Evolutionary conservation across 805 yeast genomes (phyloP), one percentile per base, ranked within the genome.

Genomic region (Metschnikowia arizonensis): DNA sequence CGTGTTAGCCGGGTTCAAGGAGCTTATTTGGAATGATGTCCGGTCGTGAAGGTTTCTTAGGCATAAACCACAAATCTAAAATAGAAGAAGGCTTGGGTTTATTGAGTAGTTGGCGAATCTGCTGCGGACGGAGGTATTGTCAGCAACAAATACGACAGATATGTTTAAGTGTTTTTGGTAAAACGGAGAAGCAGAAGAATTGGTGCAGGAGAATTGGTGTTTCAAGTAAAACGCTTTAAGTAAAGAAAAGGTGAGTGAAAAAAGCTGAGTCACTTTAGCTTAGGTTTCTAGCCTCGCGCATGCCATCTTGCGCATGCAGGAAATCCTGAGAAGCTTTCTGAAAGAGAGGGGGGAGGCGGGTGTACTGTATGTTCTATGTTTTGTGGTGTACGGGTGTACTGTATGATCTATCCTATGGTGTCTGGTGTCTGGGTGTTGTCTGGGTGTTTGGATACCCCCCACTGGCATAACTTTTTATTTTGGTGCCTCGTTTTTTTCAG

Each of bases 1-100:
- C 42, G 52, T 69, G 73, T 61, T 71, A 70, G 66, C 76, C 75
- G 46, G 75, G 75, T 56, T 71, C 72, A 47, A 66, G 64, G 44
- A 64, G 51, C 57, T 55, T 62, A 55, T 52, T 61, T 33, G 53
- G 49, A 43, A 55, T 55, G 45, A 50, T 47, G 56, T 50, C 54
- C 60, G 62, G 70, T 69, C 73, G 76, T 54, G 72, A 55, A 48
- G 66, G 68, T 58, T 71, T 69, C 69, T 70, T 70, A 50, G 72
- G 73, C 76, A 71, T 71, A 68, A 61, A 69, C 58, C 56, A 42
- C 54, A 43, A 39, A 45, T 12, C 40, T 37, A 18, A 25, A 21
- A 11, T 18, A 23, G 18, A 14, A 14, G 17, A 15, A 37, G 40
- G 33, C 14, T 18, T 37, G 40, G 9, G 33, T 37, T 24, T 34